Evolutionary conservation across 352 stramenopile genomes (phyloP), one percentile per base, ranked within the genome.

Genomic region (Globisporangium alternatum): DNA sequence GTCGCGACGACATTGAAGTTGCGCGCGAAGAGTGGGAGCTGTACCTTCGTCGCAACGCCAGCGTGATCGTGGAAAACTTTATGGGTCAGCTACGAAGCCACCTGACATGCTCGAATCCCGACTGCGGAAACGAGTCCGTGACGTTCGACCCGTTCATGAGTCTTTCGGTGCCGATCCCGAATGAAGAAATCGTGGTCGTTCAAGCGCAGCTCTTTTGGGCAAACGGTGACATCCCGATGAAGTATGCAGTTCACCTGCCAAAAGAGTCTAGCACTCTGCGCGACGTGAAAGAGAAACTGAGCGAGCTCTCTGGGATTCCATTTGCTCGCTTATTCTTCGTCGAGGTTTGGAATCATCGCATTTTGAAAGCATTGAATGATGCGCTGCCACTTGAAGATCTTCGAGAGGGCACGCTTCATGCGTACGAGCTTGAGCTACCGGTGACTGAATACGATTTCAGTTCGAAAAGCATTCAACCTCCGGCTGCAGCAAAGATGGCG

Each of bases 11-110:
- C 33, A 51, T 64, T 4, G 78, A 83, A 30, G 83, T 96, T 15
- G 88, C 88, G 1, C 62, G 65, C 21, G 89, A 97, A 25, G 88
- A 89, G 59, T 95, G 90, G 86, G 51, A 76, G 1, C 73, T 95
- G 28, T 97, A 98, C 72, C 73, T 96, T 35, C 78, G 88, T 56
- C 77, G 95, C 9, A 98, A 99, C 68, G 84, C 98, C 70, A 97
- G 85, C 57, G 70, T 96, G 35, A 93, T 97, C 31, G 88, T 93
- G 5, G 90, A 97, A 53, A 81, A 95, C 49, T 97, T 96, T 33
- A 93, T 93, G 80, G 91, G 89, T 3, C 88, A 97, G 70, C 69
- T 97, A 21, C 83, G 89, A 15, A 95, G 81, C 60, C 86, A 96
- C 49, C 79, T 97, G 52, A 93, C 85, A 54, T 97, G 91, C 56